Evolutionary conservation across 768 basidiomycete species (phyloP).

Genomic region (Termitomyces sp.): DNA sequence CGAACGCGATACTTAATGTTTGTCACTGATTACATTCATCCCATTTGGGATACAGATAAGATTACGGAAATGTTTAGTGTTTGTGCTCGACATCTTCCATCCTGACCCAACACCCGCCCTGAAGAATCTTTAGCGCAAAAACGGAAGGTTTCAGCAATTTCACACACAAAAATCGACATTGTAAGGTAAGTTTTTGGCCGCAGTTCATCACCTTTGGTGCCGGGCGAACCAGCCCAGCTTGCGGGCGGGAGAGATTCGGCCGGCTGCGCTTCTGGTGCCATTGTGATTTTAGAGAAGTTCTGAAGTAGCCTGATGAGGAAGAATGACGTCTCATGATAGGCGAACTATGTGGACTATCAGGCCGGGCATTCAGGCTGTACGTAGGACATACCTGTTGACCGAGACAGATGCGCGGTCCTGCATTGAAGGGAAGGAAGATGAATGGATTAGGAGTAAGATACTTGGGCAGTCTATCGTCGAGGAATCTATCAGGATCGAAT

Average conservation of each 20-base stretch:
- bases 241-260: slow-evolving; percentile 33
- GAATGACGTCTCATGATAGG: slow-evolving; percentile 49
- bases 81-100: slow-evolving; percentile 17
- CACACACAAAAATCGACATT: slow-evolving; percentile 9
- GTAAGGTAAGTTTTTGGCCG: slow-evolving; percentile 11
- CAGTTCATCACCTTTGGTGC: slow-evolving; percentile 24
- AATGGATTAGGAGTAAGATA: slow-evolving; percentile 55
- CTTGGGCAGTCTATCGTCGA: slow-evolving; percentile 50
- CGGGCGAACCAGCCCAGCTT: slow-evolving; percentile 31
- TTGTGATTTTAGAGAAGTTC: slow-evolving; percentile 28
- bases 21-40: slow-evolving; percentile 5
- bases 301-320: slow-evolving; percentile 46
- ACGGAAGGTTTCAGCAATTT: background rate
- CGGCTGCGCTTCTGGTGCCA: slow-evolving; percentile 38
- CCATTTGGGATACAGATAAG: slow-evolving; percentile 10
- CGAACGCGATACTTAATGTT: slow-evolving; percentile 20
- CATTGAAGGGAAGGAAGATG: slow-evolving; percentile 69
- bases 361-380: background rate
- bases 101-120: slow-evolving; percentile 28
- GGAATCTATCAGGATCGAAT: slow-evolving; percentile 64
- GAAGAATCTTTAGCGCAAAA: background rate
- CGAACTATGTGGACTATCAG: slow-evolving; percentile 30
- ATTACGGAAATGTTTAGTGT: slow-evolving; percentile 4
- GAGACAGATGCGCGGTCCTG: slow-evolving; percentile 60
- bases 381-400: slow-evolving; percentile 33